These are phyloP conservation scores for Baeospora myosura DNA, from an alignment of 1,284 basidiomycete species.

Conservation along the genomic window DNA sequence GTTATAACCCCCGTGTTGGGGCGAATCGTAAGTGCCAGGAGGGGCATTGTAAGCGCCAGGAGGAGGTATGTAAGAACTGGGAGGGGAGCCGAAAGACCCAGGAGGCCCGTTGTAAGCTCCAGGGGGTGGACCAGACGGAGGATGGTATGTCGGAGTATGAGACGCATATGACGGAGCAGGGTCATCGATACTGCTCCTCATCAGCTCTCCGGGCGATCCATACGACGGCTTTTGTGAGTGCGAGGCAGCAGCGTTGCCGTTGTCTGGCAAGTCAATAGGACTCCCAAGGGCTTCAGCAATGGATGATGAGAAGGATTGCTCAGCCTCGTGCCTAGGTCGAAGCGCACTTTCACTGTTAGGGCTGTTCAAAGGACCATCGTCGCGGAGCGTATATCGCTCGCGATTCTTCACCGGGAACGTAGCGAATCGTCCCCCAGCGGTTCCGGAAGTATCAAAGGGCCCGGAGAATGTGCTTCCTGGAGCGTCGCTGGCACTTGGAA, in stretches of 20 bases:
- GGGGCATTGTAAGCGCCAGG: constrained; percentile 2
- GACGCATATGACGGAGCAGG: constrained; percentile 16
- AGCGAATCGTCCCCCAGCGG: constrained; percentile 40
- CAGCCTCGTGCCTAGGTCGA: too few relatives aligned
- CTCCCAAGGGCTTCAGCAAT: too few relatives aligned
- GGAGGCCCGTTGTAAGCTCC: constrained; percentile 7
- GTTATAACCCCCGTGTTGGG: too few relatives aligned
- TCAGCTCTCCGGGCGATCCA: too few relatives aligned
- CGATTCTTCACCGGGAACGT: constrained; percentile 43
- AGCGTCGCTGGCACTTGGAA: constrained; percentile 11
- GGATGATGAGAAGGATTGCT: too few relatives aligned
- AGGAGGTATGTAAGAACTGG: constrained; percentile 2
- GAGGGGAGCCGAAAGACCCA: constrained; percentile 6
- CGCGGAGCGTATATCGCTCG: constrained; percentile 11
- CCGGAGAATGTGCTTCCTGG: constrained; percentile 8
- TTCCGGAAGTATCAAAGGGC: constrained; percentile 5
- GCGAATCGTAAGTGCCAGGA: too few relatives aligned
- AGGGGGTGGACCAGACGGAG: constrained; percentile 10
- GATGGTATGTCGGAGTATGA: constrained; percentile 16
- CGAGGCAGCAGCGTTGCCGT: too few relatives aligned
- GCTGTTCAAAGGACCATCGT: constrained; percentile 5
- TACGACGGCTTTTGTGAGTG: too few relatives aligned
- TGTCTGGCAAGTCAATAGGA: too few relatives aligned
- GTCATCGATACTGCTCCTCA: background rate
- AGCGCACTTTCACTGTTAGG: constrained; percentile 15